Evolutionary conservation across 441 rosid species (phyloP).

Genomic region (Aleurites moluccanus): DNA sequence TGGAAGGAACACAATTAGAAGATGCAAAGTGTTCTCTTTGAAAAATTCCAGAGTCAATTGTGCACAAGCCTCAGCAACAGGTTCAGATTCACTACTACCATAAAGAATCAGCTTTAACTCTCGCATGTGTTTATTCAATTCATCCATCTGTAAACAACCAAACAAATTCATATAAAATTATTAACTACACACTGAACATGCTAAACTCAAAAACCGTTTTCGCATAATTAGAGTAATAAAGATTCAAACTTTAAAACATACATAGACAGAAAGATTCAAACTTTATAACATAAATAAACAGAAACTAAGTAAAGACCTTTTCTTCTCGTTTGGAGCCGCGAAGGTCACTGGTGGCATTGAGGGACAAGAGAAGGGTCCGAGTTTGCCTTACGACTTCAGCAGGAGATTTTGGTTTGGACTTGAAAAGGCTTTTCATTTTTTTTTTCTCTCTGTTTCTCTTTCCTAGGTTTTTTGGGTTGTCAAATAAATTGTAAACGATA

Average conservation of each 20-base stretch:
- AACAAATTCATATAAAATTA: background rate
- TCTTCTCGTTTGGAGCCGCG: constrained; percentile 14
- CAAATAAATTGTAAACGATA: background rate
- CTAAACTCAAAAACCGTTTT: background rate
- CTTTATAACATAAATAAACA: background rate
- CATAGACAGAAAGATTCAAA: background rate
- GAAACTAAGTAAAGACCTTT: constrained; percentile 6
- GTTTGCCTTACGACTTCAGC: constrained; percentile 17
- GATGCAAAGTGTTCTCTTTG: constrained; percentile 69
- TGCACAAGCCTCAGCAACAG: constrained; percentile 82
- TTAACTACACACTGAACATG: background rate
- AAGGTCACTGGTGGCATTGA: constrained; percentile 13
- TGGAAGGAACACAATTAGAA: constrained; percentile 70
- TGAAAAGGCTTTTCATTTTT: constrained; percentile 19
- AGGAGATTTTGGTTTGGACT: constrained; percentile 22
- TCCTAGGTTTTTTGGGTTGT: background rate
- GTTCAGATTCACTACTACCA: constrained; percentile 92
- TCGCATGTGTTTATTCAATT: constrained; percentile 65
- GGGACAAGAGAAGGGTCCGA: constrained; percentile 16
- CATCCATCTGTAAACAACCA: constrained; percentile 57
- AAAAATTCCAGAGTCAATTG: constrained; percentile 92
- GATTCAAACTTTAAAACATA: background rate
- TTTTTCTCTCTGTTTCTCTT: background rate
- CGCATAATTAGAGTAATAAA: background rate
- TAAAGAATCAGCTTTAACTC: constrained; percentile 88